phyloP scores from a whole-genome alignment of 176 grass and related monocot species.

The Carex parvula region DNA sequence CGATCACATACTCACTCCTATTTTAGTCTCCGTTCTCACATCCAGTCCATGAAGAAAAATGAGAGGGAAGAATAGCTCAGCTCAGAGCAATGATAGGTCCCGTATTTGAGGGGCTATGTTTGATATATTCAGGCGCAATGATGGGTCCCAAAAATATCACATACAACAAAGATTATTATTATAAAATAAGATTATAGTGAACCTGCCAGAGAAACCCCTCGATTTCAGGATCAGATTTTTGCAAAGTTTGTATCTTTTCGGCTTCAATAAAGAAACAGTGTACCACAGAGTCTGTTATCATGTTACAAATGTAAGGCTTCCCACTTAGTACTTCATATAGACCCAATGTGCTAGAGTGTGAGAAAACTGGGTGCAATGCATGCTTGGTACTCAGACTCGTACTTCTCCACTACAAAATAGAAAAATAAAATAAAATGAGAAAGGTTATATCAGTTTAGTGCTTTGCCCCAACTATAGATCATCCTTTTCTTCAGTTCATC shows the following conservation, averaged over 20 bases:
- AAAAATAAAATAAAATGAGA: slow-evolving; percentile 12
- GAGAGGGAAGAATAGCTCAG: not conserved
- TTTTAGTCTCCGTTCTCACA: not conserved
- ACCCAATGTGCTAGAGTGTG: slow-evolving; percentile 81
- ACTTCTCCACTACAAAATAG: slow-evolving; percentile 63
- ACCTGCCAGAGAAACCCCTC: slow-evolving; percentile 97
- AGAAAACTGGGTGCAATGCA: slow-evolving; percentile 76
- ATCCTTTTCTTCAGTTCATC: not conserved
- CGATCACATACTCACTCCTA: not conserved
- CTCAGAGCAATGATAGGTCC: not conserved
- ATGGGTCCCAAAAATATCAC: not conserved
- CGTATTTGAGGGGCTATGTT: not conserved
- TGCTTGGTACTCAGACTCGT: slow-evolving; percentile 61
- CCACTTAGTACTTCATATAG: slow-evolving; percentile 81
- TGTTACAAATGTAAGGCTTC: slow-evolving; percentile 84
- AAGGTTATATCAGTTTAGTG: not conserved
- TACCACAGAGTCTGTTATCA: slow-evolving; percentile 70
- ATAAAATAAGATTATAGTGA: slow-evolving; percentile 9
- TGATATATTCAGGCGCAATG: not conserved
- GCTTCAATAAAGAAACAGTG: slow-evolving; percentile 92
- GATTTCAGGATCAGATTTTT: slow-evolving; percentile 49
- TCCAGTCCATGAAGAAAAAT: not conserved
- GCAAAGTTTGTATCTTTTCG: slow-evolving; percentile 70
- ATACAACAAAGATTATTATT: not conserved
- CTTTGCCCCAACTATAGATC: not conserved